Conservation (phyloP, 208 protist species). For the Wallacemonas rigidus region DNA sequence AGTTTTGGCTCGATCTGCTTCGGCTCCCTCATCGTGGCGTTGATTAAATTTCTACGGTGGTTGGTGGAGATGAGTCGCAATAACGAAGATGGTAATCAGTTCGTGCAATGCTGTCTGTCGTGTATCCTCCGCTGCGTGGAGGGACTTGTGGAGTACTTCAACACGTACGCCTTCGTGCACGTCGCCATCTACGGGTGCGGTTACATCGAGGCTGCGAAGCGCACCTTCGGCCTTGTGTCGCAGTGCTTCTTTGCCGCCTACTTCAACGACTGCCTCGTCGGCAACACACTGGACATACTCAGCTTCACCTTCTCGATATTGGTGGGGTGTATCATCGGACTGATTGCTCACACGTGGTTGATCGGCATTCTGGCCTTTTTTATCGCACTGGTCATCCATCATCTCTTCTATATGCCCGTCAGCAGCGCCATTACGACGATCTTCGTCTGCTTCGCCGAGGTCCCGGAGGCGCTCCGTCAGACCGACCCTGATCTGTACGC, state of each 20-base stretch:
- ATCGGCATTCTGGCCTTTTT: constrained; percentile 60
- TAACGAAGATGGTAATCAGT: constrained; percentile 38
- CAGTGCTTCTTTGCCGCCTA: constrained; percentile 79
- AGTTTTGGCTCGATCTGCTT: constrained; percentile 93
- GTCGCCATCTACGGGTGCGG: constrained; percentile 92
- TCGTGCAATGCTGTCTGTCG: constrained; percentile 40
- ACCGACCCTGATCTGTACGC: constrained; percentile 74
- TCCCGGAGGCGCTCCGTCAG: constrained; percentile 66
- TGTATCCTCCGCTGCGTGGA: constrained; percentile 74
- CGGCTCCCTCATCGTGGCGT: constrained; percentile 88
- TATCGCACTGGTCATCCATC: constrained; percentile 48
- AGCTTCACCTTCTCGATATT: constrained; percentile 51
- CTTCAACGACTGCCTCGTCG: constrained; percentile 90
- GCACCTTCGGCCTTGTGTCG: constrained; percentile 78
- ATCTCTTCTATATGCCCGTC: constrained; percentile 70
- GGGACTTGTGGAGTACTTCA: constrained; percentile 87
- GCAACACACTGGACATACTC: constrained; percentile 62
- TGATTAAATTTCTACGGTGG: constrained; percentile 78
- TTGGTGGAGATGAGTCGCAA: constrained; percentile 34
- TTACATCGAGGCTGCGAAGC: constrained; percentile 90
- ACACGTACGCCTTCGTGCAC: constrained; percentile 92
- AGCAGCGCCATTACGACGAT: constrained; percentile 78
- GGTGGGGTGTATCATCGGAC: constrained; percentile 52
- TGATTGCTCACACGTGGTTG: constrained; percentile 28
- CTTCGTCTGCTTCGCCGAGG: constrained; percentile 92